phyloP scores from a whole-genome alignment of 1,284 basidiomycete genomes.

The Leccinum glutinopallens region DNA sequence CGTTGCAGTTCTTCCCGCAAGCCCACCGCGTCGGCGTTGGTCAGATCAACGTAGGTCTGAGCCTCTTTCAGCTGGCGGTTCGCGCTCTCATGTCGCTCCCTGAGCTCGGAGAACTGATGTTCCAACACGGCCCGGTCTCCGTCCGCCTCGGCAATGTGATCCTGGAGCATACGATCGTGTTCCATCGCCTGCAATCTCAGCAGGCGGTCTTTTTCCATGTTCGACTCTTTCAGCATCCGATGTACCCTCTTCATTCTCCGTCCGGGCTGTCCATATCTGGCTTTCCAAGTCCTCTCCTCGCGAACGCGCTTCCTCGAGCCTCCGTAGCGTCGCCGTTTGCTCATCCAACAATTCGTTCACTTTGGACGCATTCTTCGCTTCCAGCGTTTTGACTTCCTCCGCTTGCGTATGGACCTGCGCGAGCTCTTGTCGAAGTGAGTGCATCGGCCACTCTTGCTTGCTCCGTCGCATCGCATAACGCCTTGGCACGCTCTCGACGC shows the following conservation, averaged over 20 bases:
- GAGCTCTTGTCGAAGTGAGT: slow-evolving; percentile 71
- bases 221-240: slow-evolving; percentile 64
- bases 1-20: slow-evolving; percentile 74
- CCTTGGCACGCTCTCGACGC: slow-evolving; percentile 59
- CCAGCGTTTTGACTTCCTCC: slow-evolving; percentile 73
- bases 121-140: slow-evolving; percentile 89
- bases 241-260: slow-evolving; percentile 69
- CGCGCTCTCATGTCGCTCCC: slow-evolving; percentile 59
- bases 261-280: slow-evolving; percentile 67
- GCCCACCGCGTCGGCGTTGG: slow-evolving; percentile 63
- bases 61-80: slow-evolving; percentile 64
- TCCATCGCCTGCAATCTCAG: slow-evolving; percentile 75
- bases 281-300: slow-evolving; percentile 72
- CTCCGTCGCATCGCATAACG: slow-evolving; percentile 68
- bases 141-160: slow-evolving; percentile 89
- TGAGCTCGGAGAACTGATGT: slow-evolving; percentile 80
- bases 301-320: slow-evolving; percentile 73
- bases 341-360: slow-evolving; percentile 71
- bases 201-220: slow-evolving; percentile 74
- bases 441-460: slow-evolving; percentile 63
- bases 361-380: slow-evolving; percentile 65
- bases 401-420: slow-evolving; percentile 61
- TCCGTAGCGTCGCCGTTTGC: slow-evolving; percentile 66
- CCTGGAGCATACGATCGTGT: slow-evolving; percentile 82
- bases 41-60: slow-evolving; percentile 57